Conservation (phyloP, 2,329 filamentous ascomycete species). For the Achaetomium macrosporum region DNA sequence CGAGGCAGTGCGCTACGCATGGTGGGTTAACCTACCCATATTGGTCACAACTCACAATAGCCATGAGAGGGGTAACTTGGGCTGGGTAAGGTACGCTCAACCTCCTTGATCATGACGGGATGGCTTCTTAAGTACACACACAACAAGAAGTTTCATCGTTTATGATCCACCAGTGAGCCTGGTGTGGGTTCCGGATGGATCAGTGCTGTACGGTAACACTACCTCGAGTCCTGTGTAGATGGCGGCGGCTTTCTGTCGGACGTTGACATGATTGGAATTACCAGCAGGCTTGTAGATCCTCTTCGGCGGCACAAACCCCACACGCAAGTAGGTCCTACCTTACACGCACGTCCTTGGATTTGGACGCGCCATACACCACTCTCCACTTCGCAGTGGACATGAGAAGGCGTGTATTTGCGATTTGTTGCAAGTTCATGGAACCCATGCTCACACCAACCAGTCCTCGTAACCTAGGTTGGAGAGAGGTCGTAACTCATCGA, state of each 20-base stretch:
- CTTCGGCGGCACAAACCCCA: slow-evolving; percentile 4
- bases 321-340: slow-evolving; percentile 1
- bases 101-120: background rate
- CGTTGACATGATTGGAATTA: no score
- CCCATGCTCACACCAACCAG: no score
- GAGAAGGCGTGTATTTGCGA: slow-evolving; percentile 1
- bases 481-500: background rate
- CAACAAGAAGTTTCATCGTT: no score
- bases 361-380: slow-evolving; percentile 14
- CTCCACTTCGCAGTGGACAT: slow-evolving; percentile 2
- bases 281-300: background rate
- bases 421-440: background rate
- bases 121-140: background rate
- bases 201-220: background rate
- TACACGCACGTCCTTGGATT: slow-evolving; percentile 4
- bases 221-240: no score
- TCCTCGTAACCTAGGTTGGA: no score
- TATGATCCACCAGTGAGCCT: no score
- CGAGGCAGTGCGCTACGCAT: background rate
- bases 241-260: slow-evolving; percentile 5
- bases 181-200: slow-evolving; percentile 2
- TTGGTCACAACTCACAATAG: slow-evolving; percentile 12
- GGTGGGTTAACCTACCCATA: slow-evolving; percentile 5
- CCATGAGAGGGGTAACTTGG: background rate
- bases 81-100: no score